Conservation (phyloP, 805 yeast species). For the Ogataea paraovalis region DNA sequence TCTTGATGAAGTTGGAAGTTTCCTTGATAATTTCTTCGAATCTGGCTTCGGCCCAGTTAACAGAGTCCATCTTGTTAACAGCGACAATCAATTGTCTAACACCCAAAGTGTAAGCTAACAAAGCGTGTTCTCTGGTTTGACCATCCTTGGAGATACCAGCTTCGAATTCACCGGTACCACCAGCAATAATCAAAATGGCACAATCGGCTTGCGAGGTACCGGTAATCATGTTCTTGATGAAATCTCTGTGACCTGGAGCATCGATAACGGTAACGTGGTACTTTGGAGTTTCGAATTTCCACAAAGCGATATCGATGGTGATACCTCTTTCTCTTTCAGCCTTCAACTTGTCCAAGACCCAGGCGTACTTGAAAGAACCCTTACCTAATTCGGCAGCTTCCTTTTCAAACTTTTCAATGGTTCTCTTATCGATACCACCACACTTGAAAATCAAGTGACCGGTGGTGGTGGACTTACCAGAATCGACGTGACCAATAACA, state of each 20-base stretch:
- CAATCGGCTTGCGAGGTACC: constrained; percentile 95
- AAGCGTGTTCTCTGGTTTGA: constrained; percentile 94
- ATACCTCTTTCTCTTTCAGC: constrained; percentile 98
- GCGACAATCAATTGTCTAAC: constrained; percentile 85
- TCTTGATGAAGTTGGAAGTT: constrained; percentile 75
- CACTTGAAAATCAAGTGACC: constrained; percentile 99
- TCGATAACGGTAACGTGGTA: constrained; percentile 88
- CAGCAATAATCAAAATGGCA: constrained; percentile 86
- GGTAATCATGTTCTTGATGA: constrained; percentile 93
- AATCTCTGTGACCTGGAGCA: constrained; percentile 96
- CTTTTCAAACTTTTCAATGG: constrained; percentile 96
- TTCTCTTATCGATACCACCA: constrained; percentile 99
- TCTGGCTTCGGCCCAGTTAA: constrained; percentile 80
- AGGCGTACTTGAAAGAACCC: constrained; percentile 97
- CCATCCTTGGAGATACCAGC: constrained; percentile 94
- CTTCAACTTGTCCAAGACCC: constrained; percentile 94
- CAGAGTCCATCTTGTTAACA: constrained; percentile 93
- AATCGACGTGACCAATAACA: constrained; percentile 99
- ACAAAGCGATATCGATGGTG: constrained; percentile 89
- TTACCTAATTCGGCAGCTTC: constrained; percentile 97
- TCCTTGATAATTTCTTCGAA: constrained; percentile 75
- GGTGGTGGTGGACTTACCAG: constrained; percentile 98
- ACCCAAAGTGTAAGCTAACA: constrained; percentile 86
- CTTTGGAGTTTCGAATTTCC: constrained; percentile 91
- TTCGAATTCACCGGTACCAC: constrained; percentile 93